These are phyloP conservation scores for Psilocybe cubensis DNA, from an alignment of 768 basidiomycete genomes.

Conservation along the genomic window DNA sequence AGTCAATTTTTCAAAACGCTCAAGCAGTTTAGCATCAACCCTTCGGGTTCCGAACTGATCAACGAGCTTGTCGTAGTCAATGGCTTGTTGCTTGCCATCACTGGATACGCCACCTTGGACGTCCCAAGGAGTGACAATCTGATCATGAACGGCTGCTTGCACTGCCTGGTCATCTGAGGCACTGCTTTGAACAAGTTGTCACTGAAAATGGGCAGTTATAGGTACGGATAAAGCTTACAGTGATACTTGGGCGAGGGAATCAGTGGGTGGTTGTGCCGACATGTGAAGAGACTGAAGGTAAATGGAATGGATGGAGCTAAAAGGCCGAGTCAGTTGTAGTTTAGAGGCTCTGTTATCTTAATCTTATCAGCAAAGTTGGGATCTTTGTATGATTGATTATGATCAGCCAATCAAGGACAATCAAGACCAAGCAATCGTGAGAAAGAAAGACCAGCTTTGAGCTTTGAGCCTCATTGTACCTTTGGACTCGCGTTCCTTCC, in stretches of 20 bases:
- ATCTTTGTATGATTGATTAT: conserved; percentile 10
- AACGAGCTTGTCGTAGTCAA: conserved; percentile 96
- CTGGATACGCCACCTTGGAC: conserved; percentile 88
- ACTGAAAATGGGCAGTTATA: neutral
- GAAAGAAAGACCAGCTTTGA: conserved; percentile 22
- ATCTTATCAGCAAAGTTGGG: conserved; percentile 18
- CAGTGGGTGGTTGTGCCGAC: conserved; percentile 13
- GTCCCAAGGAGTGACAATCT: conserved; percentile 97
- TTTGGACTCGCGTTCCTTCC: conserved; percentile 26
- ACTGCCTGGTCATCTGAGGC: conserved; percentile 9
- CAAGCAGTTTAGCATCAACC: conserved; percentile 75
- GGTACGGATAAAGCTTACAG: conserved; percentile 11
- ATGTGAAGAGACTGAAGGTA: conserved; percentile 4
- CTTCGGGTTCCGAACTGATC: conserved; percentile 91
- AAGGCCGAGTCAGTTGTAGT: neutral
- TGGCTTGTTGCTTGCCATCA: conserved; percentile 90
- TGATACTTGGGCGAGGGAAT: conserved; percentile 11
- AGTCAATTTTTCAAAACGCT: conserved; percentile 90
- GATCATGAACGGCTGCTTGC: conserved; percentile 40
- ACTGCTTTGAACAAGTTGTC: conserved; percentile 9
- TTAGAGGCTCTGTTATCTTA: neutral
- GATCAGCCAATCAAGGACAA: conserved; percentile 23
- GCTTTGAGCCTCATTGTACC: conserved; percentile 32
- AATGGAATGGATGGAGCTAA: neutral
- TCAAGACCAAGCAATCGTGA: conserved; percentile 30